Percentiles rank a stretch among this genome's conserved stretches.
Conservation (phyloP, 164 flowering plant genomes). For the Sedum album region DNA sequence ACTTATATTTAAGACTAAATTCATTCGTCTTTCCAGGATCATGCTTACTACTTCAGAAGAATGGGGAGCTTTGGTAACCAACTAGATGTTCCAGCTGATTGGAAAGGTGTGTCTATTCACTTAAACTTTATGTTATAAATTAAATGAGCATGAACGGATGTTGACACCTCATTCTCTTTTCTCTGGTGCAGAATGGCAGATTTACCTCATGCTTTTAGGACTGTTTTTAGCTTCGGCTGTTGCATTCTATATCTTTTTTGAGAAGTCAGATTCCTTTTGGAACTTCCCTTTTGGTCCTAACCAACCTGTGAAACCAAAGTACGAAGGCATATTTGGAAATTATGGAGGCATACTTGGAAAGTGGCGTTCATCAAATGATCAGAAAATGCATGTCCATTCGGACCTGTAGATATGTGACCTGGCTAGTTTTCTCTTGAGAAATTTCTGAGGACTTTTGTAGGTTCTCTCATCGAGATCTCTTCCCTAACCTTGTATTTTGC, state of each 20-base stretch:
- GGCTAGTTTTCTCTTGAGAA: background rate
- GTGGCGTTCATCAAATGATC: conserved; percentile 53
- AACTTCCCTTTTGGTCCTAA: conserved; percentile 46
- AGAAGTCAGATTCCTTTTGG: conserved; percentile 89
- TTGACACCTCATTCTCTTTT: background rate
- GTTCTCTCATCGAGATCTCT: too few species aligned
- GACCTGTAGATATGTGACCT: conserved; percentile 44
- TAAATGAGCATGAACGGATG: background rate
- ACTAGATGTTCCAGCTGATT: conserved; percentile 70
- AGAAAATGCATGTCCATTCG: conserved; percentile 37
- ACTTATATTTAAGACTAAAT: background rate
- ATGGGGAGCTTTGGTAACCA: conserved; percentile 83
- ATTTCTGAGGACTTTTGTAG: background rate
- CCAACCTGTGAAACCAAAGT: conserved; percentile 39
- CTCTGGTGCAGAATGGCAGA: conserved; percentile 77
- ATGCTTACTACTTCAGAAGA: conserved; percentile 62
- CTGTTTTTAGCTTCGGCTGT: conserved; percentile 71
- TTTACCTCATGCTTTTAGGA: conserved; percentile 63
- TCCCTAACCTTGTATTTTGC: too few species aligned
- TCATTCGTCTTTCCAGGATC: conserved; percentile 38
- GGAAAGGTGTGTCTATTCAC: conserved; percentile 65
- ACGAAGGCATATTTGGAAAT: conserved; percentile 32
- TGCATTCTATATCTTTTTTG: conserved; percentile 57
- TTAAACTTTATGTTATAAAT: background rate
- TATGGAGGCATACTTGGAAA: too few species aligned